phyloP scores from a whole-genome alignment of 2,329 filamentous ascomycete species.

The Colletotrichum lentis region DNA sequence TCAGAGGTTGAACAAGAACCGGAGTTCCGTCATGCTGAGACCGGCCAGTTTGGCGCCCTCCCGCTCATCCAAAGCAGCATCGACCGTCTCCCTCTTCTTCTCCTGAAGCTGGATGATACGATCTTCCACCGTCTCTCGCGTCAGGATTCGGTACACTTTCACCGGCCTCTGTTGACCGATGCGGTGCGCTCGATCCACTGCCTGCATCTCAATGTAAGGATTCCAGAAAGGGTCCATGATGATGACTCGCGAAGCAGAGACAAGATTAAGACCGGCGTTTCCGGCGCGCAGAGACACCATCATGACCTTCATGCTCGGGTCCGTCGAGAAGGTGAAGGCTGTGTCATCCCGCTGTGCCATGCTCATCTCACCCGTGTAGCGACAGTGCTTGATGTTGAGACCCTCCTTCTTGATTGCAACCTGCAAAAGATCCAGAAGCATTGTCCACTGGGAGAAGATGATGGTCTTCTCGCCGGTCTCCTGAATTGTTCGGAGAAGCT shows the following conservation, averaged over 20 bases:
- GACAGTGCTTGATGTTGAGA: conserved; percentile 64
- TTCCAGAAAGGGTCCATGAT: conserved; percentile 96
- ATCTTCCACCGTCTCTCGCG: conserved; percentile 84
- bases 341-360: conserved; percentile 71
- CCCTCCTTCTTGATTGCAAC: conserved; percentile 68
- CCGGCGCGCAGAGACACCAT: conserved; percentile 82
- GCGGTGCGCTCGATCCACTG: conserved; percentile 87
- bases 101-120: conserved; percentile 82
- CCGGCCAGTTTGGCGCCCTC: conserved; percentile 72
- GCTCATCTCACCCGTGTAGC: conserved; percentile 81
- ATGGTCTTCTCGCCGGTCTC: conserved; percentile 75
- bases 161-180: conserved; percentile 82
- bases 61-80: conserved; percentile 80
- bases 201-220: conserved; percentile 90
- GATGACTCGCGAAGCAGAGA: conserved; percentile 83
- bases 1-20: conserved; percentile 67
- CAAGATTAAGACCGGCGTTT: conserved; percentile 87
- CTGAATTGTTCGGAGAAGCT: conserved; percentile 64
- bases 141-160: conserved; percentile 80
- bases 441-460: conserved; percentile 84
- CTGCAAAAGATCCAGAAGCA: conserved; percentile 79
- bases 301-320: conserved; percentile 70
- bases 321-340: conserved; percentile 70
- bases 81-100: conserved; percentile 78
- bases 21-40: conserved; percentile 72